Base-by-base conservation (phyloP, 441 rosid species). In the Croton setiger region DNA sequence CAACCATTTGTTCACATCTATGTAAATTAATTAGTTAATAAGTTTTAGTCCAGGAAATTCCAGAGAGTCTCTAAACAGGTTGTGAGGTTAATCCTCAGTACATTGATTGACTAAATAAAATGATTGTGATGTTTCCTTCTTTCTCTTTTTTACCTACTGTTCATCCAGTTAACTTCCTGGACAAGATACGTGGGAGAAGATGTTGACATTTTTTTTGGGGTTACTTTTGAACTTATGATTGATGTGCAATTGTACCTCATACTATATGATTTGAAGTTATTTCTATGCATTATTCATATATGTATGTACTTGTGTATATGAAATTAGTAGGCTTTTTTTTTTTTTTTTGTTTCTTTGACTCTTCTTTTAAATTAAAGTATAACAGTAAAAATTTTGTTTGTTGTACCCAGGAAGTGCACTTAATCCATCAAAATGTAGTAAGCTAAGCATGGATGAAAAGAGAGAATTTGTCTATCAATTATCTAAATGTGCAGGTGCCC, bases 371-470 rank as follows among this genome's bases (percentile, higher is more conserved):
- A 31, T 23, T 27, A 48, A 62, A 70, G 36, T 53, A 72, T 33
- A 45, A 51, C 3, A 63, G 4, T 57, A 35, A 44, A 20, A 49
- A 33, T 10, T 64, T 35, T 65, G 39, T 68, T 63, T 4, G 49
- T 41, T 73, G 57, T 51, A 57, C 23, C 13, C 48, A 93, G 98
- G 88, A 78, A 70, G 69, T 78, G 81, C 68, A 43, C 82, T 76
- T 67, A 89, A 86, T 76, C 86, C 88, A 57, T 79, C 91, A 51
- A 90, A 86, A 78, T 83, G 87, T 84, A 78, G 81, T 75, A 85
- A 86, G 74, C 74, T 86, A 84, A 91, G 86, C 72, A 79, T 96
- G 81, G 89, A 89, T 27, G 92, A 96, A 80, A 96, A 89, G 81
- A 87, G 98, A 72, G 89, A 87, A 72, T 86, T 92, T 56, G 96